Evolutionary conservation across 805 yeast species (phyloP), one percentile per base, ranked within the genome.

Genomic region (Clavispora carvajalis): DNA sequence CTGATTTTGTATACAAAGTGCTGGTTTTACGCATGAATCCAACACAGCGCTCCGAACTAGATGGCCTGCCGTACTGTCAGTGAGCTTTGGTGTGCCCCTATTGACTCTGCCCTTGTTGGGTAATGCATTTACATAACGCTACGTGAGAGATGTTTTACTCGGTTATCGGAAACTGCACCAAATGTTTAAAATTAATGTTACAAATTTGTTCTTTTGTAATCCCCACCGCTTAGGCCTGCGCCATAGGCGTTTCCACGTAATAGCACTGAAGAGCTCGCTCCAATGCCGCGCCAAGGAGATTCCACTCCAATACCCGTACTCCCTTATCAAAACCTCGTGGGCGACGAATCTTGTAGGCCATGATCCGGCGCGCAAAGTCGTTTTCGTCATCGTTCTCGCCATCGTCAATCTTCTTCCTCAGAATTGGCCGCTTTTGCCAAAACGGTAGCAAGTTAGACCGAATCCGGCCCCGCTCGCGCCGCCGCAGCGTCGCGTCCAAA

Each of bases 291-390:
- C 68, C 71, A 40, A 80, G 62, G 45, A 71, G 76, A 37, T 71
- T 76, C 85, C 85, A 80, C 41, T 72, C 67, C 46, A 80, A 57
- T 34, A 80, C 79, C 34, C 85, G 60, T 26, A 80, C 83, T 49
- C 79, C 84, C 58, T 80, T 80, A 53, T 80, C 85, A 58, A 80
- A 79, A 1, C 84, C 84, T 50, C 85, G 65, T 21, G 85, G 86
- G 49, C 77, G 79, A 51, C 84, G 68, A 22, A 67, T 61, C 43
- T 75, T 79, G 54, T 80, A 80, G 15, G 74, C 73, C 83, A 80
- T 79, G 18, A 80, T 79, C 54, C 85, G 65, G 43, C 76, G 76
- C 3, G 85, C 85, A 45, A 80, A 63, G 47, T 79, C 83, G 15
- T 67, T 59, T 44, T 79, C 62, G 49, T 66, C 69, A 36, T 65